Base-by-base conservation (phyloP, 2,329 filamentous ascomycete genomes). In the Monosporascus sp. region DNA sequence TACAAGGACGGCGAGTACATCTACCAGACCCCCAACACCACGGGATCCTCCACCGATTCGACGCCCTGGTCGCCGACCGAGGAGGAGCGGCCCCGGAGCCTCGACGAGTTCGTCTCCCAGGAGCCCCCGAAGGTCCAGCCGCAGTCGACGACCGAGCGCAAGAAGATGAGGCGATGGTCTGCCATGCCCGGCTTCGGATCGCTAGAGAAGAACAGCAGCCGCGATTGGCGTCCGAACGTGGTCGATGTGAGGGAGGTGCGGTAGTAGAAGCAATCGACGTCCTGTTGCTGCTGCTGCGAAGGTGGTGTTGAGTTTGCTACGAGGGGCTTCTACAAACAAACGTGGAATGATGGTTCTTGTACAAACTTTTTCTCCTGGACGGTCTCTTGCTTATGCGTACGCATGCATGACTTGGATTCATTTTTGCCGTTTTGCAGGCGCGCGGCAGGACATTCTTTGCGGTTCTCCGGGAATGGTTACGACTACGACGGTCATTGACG, bases 1-100 rank as follows among this genome's bases (percentile, higher is more conserved):
- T 97, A 97, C 73, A 88, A 97, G 60, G 90, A 97, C 69, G 94
- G 92, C 73, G 93, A 97, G 77, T 97, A 97, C 76, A 80, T 96
- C 71, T 95, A 91, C 79, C 80, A 85, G 67, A 83, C 79, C 0
- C 82, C 83, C 58, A 79, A 73, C 71, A 76, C 76, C 50, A 84
- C 81, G 1, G 81, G 81, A 52, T 83, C 80, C 19, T 83, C 80
- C 5, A 71, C 38, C 37, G 48, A 52, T 36, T 62, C 64, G 14
- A 38, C 59, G 3, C 49, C 56, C 22, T 60, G 61, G 4, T 63
- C 64, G 19, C 56, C 60, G 8, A 50, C 55, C n/a, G 56, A 63
- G 16, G 52, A 63, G 34, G 50, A 46, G 11, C 50, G 27, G 56
- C 64, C 58, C 56, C 57, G 59, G 60, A 62, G 61, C 61, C 36